Evolutionary conservation across 2,329 filamentous ascomycete genomes (phyloP).

Genomic region (Blastomyces gilchristii): DNA sequence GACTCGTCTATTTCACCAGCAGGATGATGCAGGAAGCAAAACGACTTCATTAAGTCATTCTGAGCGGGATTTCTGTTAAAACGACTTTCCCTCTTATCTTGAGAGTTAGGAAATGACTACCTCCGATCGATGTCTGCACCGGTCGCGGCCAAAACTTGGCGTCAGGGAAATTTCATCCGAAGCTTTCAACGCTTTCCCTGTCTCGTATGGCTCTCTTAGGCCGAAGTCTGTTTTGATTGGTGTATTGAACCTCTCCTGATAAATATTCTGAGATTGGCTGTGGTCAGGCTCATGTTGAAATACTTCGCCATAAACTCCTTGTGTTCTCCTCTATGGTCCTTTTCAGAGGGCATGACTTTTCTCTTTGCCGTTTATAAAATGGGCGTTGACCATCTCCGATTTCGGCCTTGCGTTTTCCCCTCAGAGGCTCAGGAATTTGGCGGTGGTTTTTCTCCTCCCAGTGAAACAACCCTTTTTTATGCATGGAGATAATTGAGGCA

Average conservation of each 20-base stretch:
- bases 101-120: neutral
- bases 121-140: neutral
- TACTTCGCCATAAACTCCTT: neutral
- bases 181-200: no score
- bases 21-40: neutral
- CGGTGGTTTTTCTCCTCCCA: neutral
- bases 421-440: neutral
- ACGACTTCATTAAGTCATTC: neutral
- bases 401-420: neutral
- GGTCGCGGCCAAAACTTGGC: neutral
- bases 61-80: neutral
- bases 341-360: neutral
- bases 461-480: neutral
- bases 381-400: neutral
- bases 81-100: neutral
- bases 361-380: neutral
- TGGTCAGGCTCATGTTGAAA: neutral
- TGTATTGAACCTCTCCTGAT: neutral
- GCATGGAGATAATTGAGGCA: neutral
- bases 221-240: neutral
- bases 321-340: neutral
- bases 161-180: neutral
- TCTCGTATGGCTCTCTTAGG: neutral
- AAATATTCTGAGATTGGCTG: neutral
- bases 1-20: no score